Conservation (phyloP, 768 basidiomycete species). For the Pleurotus giganteus region DNA sequence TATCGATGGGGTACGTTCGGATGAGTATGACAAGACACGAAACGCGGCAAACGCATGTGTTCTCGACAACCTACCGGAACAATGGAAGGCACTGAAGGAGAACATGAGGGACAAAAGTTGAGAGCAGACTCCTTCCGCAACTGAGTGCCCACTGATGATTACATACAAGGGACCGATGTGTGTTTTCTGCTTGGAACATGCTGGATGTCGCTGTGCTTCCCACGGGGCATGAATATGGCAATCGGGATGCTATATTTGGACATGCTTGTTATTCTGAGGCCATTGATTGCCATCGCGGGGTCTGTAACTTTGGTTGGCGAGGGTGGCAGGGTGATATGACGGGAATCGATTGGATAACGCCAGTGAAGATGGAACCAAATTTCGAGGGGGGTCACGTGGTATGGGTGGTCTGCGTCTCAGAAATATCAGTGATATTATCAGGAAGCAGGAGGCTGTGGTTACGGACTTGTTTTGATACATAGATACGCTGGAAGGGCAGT, state of each 20-base stretch:
- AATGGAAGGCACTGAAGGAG: background rate
- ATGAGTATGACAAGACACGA: background rate
- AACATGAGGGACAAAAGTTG: background rate
- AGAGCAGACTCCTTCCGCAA: background rate
- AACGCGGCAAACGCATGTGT: conserved; percentile 1
- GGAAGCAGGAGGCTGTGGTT: background rate
- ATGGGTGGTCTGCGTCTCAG: background rate
- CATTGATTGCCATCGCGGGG: background rate
- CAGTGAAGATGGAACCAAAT: background rate
- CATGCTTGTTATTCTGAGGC: background rate
- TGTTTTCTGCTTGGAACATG: too few species aligned
- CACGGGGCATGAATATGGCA: background rate
- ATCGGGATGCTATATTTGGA: background rate
- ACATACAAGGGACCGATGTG: too few species aligned
- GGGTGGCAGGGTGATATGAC: background rate
- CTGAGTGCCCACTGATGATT: too few species aligned
- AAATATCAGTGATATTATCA: background rate
- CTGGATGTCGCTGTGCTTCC: background rate
- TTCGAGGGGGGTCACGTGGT: too few species aligned
- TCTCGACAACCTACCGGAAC: background rate
- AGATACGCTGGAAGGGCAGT: too few species aligned
- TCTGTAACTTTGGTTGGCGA: background rate
- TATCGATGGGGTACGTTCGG: background rate
- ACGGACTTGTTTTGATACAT: background rate
- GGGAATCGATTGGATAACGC: background rate